Evolutionary conservation across 1,284 basidiomycete species (phyloP).

Genomic region (Ceratobasidium sp.): DNA sequence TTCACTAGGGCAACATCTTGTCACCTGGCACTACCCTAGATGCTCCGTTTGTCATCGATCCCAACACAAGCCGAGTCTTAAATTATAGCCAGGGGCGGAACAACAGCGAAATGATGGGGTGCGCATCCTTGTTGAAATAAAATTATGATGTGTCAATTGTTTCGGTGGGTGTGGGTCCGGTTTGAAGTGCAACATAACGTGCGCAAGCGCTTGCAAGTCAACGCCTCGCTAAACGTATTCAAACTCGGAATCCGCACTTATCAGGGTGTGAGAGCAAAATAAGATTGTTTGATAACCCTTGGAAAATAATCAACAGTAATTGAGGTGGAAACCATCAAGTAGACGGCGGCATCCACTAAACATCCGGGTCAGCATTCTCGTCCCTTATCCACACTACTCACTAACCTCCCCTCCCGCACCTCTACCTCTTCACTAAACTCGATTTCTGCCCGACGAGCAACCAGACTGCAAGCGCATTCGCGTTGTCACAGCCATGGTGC

Average conservation of each 20-base stretch:
- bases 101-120: no score
- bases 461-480: neutral
- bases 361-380: neutral
- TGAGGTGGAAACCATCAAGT: no score
- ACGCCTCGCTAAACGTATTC: neutral
- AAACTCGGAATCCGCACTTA: neutral
- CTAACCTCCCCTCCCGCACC: neutral
- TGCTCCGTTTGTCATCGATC: neutral
- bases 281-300: neutral
- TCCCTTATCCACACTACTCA: neutral
- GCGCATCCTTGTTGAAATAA: neutral
- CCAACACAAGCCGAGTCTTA: neutral
- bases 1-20: neutral
- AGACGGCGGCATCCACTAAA: no score
- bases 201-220: neutral
- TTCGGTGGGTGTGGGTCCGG: neutral
- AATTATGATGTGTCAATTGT: neutral
- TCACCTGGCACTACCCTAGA: neutral
- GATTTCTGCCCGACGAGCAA: no score
- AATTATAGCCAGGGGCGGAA: neutral
- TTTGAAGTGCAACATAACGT: neutral
- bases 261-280: neutral
- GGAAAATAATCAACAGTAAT: no score
- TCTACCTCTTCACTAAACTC: neutral
- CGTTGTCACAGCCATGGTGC: neutral